phyloP scores from a whole-genome alignment of 1,284 basidiomycete genomes.

The Psilocybe mexicana region DNA sequence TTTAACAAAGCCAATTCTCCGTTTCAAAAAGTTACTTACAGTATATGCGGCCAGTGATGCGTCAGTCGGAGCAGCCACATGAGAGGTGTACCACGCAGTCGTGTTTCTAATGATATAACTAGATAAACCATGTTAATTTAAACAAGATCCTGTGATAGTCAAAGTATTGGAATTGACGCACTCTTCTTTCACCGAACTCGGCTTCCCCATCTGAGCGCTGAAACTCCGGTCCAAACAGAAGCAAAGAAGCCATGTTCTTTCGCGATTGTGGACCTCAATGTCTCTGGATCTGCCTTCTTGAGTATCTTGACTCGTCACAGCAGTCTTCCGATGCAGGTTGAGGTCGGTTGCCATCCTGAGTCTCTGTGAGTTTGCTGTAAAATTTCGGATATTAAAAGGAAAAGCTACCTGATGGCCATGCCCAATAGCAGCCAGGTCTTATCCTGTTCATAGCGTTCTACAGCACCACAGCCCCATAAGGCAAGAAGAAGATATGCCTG shows the following conservation, averaged over 20 bases:
- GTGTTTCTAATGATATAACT: constrained; percentile 90
- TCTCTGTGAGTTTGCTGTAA: background rate
- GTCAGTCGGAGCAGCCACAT: constrained; percentile 65
- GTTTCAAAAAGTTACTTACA: constrained; percentile 43
- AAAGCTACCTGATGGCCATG: constrained; percentile 73
- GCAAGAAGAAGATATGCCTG: constrained; percentile 86
- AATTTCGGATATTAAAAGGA: background rate
- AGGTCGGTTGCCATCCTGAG: constrained; percentile 90
- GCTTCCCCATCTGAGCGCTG: constrained; percentile 93
- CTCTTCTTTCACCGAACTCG: constrained; percentile 85
- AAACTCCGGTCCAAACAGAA: constrained; percentile 89
- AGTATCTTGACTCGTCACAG: constrained; percentile 66
- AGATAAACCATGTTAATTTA: constrained; percentile 9
- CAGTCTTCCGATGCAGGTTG: constrained; percentile 90
- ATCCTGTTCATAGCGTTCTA: constrained; percentile 95
- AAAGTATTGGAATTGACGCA: constrained; percentile 41
- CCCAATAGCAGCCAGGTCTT: constrained; percentile 91
- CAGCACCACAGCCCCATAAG: constrained; percentile 88
- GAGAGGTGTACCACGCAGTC: constrained; percentile 67
- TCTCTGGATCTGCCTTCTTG: constrained; percentile 75
- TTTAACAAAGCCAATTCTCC: constrained; percentile 7
- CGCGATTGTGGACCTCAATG: constrained; percentile 88
- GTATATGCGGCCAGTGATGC: constrained; percentile 66
- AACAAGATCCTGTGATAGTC: background rate
- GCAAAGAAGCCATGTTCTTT: constrained; percentile 92